Conservation (phyloP, 306 rosid genomes). For the Casuarina cunninghamiana region DNA sequence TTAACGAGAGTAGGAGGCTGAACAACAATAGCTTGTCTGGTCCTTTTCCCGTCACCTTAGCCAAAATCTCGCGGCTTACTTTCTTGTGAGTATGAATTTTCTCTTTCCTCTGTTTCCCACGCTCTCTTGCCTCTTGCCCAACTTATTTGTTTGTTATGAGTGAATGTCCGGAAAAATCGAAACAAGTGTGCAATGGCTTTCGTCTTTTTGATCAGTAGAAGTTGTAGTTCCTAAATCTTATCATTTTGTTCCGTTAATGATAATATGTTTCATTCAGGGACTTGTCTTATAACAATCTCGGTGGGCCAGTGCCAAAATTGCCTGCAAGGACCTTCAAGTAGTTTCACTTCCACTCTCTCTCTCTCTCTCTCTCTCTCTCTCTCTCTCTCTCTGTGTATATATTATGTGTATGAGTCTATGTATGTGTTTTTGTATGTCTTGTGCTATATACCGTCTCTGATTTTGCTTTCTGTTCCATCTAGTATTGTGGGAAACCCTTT, state of each 20-base stretch:
- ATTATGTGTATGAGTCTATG: not conserved
- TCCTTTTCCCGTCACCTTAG: slow-evolving; percentile 70
- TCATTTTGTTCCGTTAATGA: slow-evolving; percentile 25
- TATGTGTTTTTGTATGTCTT: too few species aligned
- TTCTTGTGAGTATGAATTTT: slow-evolving; percentile 87
- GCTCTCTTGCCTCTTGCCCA: not conserved
- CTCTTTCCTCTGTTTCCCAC: slow-evolving; percentile 22
- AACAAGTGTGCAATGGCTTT: slow-evolving; percentile 22
- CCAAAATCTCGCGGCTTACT: slow-evolving; percentile 81
- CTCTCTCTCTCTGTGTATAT: not conserved
- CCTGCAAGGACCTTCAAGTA: slow-evolving; percentile 94
- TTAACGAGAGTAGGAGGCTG: slow-evolving; percentile 72
- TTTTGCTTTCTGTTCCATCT: slow-evolving; percentile 18
- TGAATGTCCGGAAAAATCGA: slow-evolving; percentile 32
- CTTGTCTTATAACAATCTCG: slow-evolving; percentile 93
- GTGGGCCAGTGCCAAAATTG: slow-evolving; percentile 89
- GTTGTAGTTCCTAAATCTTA: slow-evolving; percentile 27
- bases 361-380: not conserved
- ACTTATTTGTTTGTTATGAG: slow-evolving; percentile 19
- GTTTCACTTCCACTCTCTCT: slow-evolving; percentile 5
- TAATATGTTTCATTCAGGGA: slow-evolving; percentile 62
- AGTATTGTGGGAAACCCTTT: slow-evolving; percentile 89
- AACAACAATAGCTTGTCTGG: slow-evolving; percentile 95
- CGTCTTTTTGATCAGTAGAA: slow-evolving; percentile 13
- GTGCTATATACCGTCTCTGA: slow-evolving; percentile 22